Conservation (phyloP, 148 eudicot genomes). For the Chenopodium formosanum region DNA sequence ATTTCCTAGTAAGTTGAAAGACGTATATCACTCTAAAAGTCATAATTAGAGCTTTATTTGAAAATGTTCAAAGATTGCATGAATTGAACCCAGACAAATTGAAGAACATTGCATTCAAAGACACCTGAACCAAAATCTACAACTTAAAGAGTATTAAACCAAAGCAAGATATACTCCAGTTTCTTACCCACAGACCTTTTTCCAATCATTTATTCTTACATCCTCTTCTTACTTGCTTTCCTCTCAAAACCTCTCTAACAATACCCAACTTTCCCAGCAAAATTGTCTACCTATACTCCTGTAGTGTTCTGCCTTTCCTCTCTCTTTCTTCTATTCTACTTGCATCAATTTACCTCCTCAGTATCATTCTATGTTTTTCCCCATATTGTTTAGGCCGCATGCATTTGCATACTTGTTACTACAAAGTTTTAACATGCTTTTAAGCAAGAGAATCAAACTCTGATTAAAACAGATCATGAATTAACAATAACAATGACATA, state of each 20-base stretch:
- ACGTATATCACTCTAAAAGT: not conserved
- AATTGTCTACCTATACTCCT: not conserved
- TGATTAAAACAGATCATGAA: not conserved
- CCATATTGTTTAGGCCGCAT: not conserved
- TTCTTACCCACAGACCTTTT: not conserved
- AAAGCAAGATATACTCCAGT: not conserved
- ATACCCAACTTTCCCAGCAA: not conserved
- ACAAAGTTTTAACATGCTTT: not conserved
- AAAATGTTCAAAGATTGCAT: not conserved
- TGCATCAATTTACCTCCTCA: not conserved
- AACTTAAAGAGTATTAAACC: not conserved
- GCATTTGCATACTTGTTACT: not conserved
- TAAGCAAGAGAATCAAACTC: not conserved
- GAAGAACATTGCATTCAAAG: not conserved
- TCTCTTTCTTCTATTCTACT: not conserved
- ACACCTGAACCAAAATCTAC: not conserved
- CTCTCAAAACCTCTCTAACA: not conserved
- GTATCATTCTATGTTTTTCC: not conserved
- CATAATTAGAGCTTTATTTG: not conserved
- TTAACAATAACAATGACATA: not conserved
- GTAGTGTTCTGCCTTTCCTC: not conserved
- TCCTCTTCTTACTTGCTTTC: not conserved
- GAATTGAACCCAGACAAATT: not conserved
- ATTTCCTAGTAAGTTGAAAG: conserved; percentile 49
- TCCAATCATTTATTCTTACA: not conserved